These are phyloP conservation scores for Davidsoniella neocaledoniae DNA, from an alignment of 2,329 filamentous ascomycete genomes.

Conservation along the genomic window DNA sequence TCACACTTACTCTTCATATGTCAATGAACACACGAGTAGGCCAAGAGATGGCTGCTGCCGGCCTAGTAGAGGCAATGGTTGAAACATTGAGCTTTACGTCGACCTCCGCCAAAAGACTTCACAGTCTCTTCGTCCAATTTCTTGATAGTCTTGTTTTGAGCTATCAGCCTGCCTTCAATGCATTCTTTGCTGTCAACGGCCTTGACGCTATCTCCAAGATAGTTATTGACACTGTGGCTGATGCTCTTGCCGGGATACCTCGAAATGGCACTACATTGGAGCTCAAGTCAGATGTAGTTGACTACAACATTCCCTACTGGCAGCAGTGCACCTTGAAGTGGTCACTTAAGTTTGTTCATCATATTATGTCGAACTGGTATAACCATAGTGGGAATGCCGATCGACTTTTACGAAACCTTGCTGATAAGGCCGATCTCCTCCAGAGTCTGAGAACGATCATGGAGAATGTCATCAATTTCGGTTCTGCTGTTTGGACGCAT, in stretches of 20 bases:
- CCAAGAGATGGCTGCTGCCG: constrained; percentile 72
- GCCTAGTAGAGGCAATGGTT: constrained; percentile 75
- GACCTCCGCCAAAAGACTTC: constrained; percentile 62
- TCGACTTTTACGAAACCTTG: constrained; percentile 75
- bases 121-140: constrained; percentile 71
- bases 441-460: constrained; percentile 66
- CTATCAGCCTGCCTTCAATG: constrained; percentile 68
- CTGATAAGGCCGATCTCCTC: constrained; percentile 78
- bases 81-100: constrained; percentile 78
- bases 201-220: constrained; percentile 83
- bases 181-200: constrained; percentile 65
- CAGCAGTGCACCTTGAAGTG: constrained; percentile 87
- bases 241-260: constrained; percentile 48
- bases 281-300: constrained; percentile 62
- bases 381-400: constrained; percentile 65
- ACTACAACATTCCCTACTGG: constrained; percentile 86
- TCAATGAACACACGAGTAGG: constrained; percentile 32
- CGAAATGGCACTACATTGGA: constrained; percentile 54
- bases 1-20: constrained; percentile 72
- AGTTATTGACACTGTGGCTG: constrained; percentile 60
- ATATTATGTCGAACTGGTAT: constrained; percentile 71
- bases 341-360: constrained; percentile 89
- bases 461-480: constrained; percentile 61
- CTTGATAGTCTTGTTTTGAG: constrained; percentile 77
- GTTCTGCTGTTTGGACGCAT: constrained; percentile 90